Percentiles rank a stretch among this genome's conserved stretches.
Conservation (phyloP, 441 rosid genomes). For the Aquilaria agallochum region DNA sequence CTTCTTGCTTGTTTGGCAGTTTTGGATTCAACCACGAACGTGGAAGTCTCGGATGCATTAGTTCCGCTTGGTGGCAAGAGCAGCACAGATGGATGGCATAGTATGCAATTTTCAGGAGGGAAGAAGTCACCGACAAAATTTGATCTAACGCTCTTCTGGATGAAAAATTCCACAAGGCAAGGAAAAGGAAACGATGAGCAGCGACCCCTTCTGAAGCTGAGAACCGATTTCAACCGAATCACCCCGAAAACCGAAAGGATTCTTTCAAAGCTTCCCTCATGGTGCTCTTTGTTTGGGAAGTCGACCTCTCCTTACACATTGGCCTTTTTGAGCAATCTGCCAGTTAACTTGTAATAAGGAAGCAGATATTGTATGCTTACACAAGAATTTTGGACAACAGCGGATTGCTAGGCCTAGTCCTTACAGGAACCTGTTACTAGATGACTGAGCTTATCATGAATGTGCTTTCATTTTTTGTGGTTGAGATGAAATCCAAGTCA, state of each 20-base stretch:
- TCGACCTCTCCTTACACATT: slow-evolving; percentile 74
- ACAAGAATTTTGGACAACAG: no score
- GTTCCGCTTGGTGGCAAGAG: slow-evolving; percentile 45
- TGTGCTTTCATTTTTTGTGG: no score
- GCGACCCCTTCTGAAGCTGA: slow-evolving; percentile 62
- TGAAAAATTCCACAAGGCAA: slow-evolving; percentile 21
- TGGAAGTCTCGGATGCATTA: slow-evolving; percentile 50
- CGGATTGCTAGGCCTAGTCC: no score
- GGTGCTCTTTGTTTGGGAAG: slow-evolving; percentile 86
- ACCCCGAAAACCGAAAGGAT: slow-evolving; percentile 64
- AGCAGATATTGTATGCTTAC: no score
- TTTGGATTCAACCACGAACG: slow-evolving; percentile 9
- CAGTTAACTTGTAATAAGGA: slow-evolving; percentile 36
- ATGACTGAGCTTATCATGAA: no score
- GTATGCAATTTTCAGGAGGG: slow-evolving; percentile 87
- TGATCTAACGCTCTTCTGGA: slow-evolving; percentile 51
- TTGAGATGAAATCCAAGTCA: no score
- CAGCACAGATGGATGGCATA: slow-evolving; percentile 71
- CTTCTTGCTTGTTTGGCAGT: background rate
- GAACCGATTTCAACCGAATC: slow-evolving; percentile 63
- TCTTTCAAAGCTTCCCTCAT: slow-evolving; percentile 58
- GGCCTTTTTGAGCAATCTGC: slow-evolving; percentile 65
- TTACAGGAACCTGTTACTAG: no score
- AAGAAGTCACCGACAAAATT: slow-evolving; percentile 59
- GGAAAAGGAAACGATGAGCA: slow-evolving; percentile 14